These are phyloP conservation scores for Fusarium floridanum DNA, from an alignment of 2,329 filamentous ascomycete species.

Conservation along the genomic window DNA sequence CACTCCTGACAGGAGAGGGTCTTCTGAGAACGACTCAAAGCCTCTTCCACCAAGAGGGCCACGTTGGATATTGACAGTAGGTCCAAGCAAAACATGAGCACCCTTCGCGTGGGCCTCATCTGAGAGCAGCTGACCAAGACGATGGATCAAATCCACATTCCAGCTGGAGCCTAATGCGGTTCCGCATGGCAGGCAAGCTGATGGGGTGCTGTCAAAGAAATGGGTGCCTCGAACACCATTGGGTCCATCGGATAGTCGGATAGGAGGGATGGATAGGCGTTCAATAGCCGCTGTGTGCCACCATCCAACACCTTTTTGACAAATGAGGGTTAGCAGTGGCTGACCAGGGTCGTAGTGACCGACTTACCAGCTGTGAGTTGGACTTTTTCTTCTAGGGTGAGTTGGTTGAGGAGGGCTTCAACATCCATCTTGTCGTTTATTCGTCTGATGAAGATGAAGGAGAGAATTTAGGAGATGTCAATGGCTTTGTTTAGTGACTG, in stretches of 20 bases:
- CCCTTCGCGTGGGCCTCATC: constrained; percentile 64
- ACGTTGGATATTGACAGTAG: constrained; percentile 63
- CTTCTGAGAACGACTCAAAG: constrained; percentile 59
- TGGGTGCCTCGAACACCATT: constrained; percentile 39
- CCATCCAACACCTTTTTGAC: constrained; percentile 23
- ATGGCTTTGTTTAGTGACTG: neutral
- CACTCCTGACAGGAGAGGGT: constrained; percentile 58
- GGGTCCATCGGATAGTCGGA: constrained; percentile 35
- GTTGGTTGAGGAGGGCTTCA: constrained; percentile 24
- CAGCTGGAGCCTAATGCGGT: constrained; percentile 33
- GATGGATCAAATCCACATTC: constrained; percentile 22
- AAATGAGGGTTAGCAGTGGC: neutral
- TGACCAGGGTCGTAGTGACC: no score
- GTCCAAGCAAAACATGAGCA: constrained; percentile 78
- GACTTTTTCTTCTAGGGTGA: constrained; percentile 34
- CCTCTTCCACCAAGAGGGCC: constrained; percentile 58
- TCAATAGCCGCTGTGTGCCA: constrained; percentile 37
- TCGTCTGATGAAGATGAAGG: neutral
- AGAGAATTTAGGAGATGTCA: neutral
- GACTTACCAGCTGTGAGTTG: constrained; percentile 24
- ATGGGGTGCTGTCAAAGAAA: constrained; percentile 42
- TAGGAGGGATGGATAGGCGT: constrained; percentile 25
- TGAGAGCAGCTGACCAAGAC: constrained; percentile 23
- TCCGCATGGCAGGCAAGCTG: constrained; percentile 38
- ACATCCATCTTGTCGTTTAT: constrained; percentile 22